Evolutionary conservation across 2,329 filamentous ascomycete species (phyloP).

Genomic region (Juglanconis sp.): DNA sequence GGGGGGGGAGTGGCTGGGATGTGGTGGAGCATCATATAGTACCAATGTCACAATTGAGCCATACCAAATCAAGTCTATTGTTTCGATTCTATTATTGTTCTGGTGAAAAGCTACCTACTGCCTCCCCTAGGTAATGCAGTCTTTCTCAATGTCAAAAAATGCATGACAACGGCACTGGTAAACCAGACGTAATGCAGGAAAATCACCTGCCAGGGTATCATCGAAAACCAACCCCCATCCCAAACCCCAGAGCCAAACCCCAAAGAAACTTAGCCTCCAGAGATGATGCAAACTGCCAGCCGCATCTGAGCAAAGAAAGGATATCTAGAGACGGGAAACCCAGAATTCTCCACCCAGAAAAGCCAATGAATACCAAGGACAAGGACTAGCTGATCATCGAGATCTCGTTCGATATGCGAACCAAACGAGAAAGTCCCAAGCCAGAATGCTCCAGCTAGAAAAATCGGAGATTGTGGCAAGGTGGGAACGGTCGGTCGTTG

Average conservation of each 20-base stretch:
- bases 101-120: not conserved
- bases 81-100: not conserved
- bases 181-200: not conserved
- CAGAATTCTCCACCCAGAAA: no score
- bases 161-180: not conserved
- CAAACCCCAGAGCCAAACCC: not conserved
- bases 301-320: not conserved
- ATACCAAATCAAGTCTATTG: not conserved
- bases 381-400: no score
- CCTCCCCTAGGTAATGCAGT: not conserved
- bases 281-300: not conserved
- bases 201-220: not conserved
- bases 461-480: no score
- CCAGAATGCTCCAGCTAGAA: no score
- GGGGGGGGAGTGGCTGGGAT: no score
- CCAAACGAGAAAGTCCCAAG: no score
- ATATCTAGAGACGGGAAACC: no score
- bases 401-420: no score
- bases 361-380: no score
- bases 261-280: not conserved
- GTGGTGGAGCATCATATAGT: no score
- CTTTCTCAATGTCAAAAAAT: not conserved
- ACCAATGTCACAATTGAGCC: no score
- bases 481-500: no score
- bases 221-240: not conserved